Conservation (phyloP, 2,329 filamentous ascomycete species). For the Niveomyces coronatus region DNA sequence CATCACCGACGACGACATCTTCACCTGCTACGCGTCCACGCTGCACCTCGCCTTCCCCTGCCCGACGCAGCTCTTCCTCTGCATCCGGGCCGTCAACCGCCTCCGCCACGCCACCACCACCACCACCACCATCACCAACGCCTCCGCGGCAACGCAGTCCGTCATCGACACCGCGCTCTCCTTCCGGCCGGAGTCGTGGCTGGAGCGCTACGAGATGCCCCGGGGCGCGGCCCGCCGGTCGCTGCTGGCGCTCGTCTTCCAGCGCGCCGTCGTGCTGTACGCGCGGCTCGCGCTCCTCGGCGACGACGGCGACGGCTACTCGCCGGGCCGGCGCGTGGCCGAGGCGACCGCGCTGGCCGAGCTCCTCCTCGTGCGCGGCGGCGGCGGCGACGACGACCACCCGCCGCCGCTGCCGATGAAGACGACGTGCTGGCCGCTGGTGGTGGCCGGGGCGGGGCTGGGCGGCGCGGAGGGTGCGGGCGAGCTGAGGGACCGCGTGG, state of each 20-base stretch:
- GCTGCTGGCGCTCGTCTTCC: neutral
- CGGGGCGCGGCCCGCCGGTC: neutral
- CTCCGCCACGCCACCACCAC: neutral
- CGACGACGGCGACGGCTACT: neutral
- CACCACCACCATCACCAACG: neutral
- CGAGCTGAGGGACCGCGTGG: neutral
- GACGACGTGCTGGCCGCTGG: neutral
- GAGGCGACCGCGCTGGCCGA: neutral
- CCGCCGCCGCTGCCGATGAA: neutral
- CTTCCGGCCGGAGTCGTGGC: neutral
- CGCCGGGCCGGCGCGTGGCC: neutral
- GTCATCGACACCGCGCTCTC: neutral
- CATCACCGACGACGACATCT: neutral
- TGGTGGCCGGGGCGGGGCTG: neutral
- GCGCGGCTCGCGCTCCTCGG: neutral
- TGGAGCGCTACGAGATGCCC: neutral
- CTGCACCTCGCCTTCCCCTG: neutral
- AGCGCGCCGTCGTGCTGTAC: neutral
- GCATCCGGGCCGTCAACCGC: neutral
- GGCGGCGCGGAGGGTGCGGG: neutral
- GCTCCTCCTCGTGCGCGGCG: too few species aligned
- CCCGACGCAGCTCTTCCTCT: conserved; percentile 1
- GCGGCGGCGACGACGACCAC: too few species aligned
- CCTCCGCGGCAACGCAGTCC: neutral
- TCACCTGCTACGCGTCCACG: neutral